Evolutionary conservation across 345 rosid species (phyloP), one percentile per base, ranked within the genome.

Genomic region (Cardamine resedifolia): DNA sequence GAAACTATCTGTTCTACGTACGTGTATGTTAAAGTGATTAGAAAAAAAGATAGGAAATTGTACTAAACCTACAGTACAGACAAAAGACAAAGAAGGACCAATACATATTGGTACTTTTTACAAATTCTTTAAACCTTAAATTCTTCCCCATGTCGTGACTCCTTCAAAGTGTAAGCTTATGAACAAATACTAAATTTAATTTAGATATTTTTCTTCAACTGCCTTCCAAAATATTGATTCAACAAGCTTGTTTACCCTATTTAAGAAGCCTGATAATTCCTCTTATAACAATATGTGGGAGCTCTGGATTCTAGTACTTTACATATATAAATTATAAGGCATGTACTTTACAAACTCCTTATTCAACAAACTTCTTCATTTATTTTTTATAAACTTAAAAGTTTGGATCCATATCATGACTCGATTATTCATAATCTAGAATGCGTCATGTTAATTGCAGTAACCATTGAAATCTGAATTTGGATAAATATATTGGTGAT

Each of bases 61-160:
- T 16, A 57, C 24, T 31, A 21, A 12, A 31, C 41, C 20, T 31
- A 56, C 24, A 33, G 27, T 18, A 12, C 10, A 31, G 63, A 58
- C 44, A 58, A 34, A 19, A 2, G 45, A 34, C 62, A 58, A 34
- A 34, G 18, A 2, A 34, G 6, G 63, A 58, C 45, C 45, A 58
- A 58, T 34, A 58, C 63, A 58, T 57, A n/a, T 57, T 15, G 62
- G 10, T 31, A 33, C 43, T 57, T 57, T 57, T 57, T 57, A 33
- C 62, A n/a, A 57, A 31, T 33, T 57, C 27, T 58, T 41, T 34
- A 19, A 58, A 58, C 63, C 63, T 58, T 58, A 58, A 58, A 58
- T 58, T 20, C 45, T 34, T 34, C 27, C 62, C 63, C 45, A 58
- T 34, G 60, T 30, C 60, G n/a, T 16, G 10, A 21, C 60, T 16